Evolutionary conservation across 345 rosid species (phyloP).

Genomic region (Eucalyptus erythrocorys): DNA sequence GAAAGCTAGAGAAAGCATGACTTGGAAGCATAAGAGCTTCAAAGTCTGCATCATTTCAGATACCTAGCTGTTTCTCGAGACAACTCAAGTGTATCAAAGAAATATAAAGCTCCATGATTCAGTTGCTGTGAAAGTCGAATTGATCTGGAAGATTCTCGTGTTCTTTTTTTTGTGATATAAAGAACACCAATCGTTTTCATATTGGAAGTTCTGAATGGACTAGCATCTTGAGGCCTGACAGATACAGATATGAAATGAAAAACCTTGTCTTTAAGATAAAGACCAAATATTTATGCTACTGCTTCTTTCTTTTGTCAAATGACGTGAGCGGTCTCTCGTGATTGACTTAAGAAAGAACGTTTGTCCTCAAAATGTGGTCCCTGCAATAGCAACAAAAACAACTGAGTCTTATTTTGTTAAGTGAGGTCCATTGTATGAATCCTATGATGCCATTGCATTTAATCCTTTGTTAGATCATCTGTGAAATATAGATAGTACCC

Average conservation of each 20-base stretch:
- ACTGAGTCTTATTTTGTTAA: neutral
- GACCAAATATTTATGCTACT: neutral
- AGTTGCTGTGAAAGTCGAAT: neutral
- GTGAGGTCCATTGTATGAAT: neutral
- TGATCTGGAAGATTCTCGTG: neutral
- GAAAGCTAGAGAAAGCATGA: neutral
- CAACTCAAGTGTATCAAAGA: neutral
- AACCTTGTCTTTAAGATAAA: neutral
- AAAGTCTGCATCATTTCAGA: neutral
- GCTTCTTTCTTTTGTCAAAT: neutral
- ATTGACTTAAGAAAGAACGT: neutral
- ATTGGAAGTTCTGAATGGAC: too few species aligned
- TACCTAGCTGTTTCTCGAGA: neutral
- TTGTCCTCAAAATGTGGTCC: neutral
- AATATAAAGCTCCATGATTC: neutral
- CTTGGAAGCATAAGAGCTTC: neutral
- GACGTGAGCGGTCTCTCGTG: neutral
- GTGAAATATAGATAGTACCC: neutral
- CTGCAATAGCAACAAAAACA: neutral
- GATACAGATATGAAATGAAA: neutral
- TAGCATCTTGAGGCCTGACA: too few species aligned
- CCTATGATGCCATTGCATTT: neutral
- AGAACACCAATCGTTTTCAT: neutral
- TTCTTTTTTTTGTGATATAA: neutral
- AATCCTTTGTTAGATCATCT: neutral